Evolutionary conservation across 257 asterid species (phyloP), one percentile per base, ranked within the genome.

Genomic region (Penstemon davidsonii): DNA sequence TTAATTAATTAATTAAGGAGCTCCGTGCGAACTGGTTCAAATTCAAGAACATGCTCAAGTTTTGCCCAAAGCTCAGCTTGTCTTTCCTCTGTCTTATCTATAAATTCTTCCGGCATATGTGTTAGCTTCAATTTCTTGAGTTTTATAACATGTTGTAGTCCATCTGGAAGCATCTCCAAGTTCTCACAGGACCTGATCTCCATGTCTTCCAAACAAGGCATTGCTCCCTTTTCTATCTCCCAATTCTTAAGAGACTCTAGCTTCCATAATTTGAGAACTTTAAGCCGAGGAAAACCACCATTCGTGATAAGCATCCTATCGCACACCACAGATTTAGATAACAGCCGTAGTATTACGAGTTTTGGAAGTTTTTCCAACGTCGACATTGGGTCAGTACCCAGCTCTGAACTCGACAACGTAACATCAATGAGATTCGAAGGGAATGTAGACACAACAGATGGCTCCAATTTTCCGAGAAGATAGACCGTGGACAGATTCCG

Each of bases 381-480:
- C n/a, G 0, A 4, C 79, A 78, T 41, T 7, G 79, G 79, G 40
- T 78, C 79, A 3, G 5, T 0, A 8, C 12, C 38, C 10, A 77
- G 18, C 7, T 8, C 62, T 6, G 78, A 73, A 5, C 76, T 73
- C 1, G 73, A 73, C 53, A 77, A 38, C 2, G 82, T 77, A 8
- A 73, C 18, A 38, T 68, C 68, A 36, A 60, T 64, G 7, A 73
- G 59, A 40, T 60, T 59, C 45, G 0, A 7, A 3, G 82, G 82
- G 55, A 78, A 67, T 40, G 4, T 8, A 8, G 15, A 49, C 36
- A 77, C 50, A 54, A 78, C 43, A 13, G 6, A 0, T 5, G 57
- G 64, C 4, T 66, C 46, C 50, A 78, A 49, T 37, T n/a, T 58
- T 38, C 82, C 82, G 1, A 73, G 70, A 64, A 78, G 15, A 73